A percentile compares a stretch with the other conserved stretches of the same genome.
phyloP scores from a whole-genome alignment of 2,329 filamentous ascomycete genomes.

The Calonectria ilicicola region DNA sequence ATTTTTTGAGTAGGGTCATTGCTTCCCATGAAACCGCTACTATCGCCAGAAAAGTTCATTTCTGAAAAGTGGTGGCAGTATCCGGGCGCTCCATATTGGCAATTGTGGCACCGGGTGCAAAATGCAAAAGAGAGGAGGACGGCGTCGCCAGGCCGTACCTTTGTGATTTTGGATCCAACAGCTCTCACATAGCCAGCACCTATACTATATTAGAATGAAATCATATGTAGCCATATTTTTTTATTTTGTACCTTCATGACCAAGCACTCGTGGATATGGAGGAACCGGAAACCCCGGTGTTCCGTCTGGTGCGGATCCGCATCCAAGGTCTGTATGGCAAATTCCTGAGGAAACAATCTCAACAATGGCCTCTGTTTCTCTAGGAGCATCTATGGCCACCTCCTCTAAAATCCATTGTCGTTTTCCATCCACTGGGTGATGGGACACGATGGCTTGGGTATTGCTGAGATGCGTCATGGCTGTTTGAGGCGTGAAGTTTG shows the following conservation, averaged over 20 bases:
- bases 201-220: neutral
- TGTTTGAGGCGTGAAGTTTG: neutral
- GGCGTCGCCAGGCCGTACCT: slow-evolving; percentile 23
- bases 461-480: neutral
- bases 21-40: neutral
- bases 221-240: neutral
- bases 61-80: slow-evolving; percentile 23
- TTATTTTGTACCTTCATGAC: slow-evolving; percentile 12
- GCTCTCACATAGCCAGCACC: slow-evolving; percentile 9
- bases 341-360: slow-evolving; percentile 24
- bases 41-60: slow-evolving; percentile 16
- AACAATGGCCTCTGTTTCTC: slow-evolving; percentile 20
- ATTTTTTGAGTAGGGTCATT: neutral
- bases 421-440: slow-evolving; percentile 18
- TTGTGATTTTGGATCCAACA: slow-evolving; percentile 14
- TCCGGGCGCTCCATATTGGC: slow-evolving; percentile 17
- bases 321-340: slow-evolving; percentile 25
- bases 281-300: slow-evolving; percentile 23
- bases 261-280: slow-evolving; percentile 21
- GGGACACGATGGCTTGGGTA: slow-evolving; percentile 22
- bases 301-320: slow-evolving; percentile 23
- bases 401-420: slow-evolving; percentile 21
- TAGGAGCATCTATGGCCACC: neutral
- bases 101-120: slow-evolving; percentile 23
- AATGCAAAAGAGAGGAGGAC: slow-evolving; percentile 26